Evolutionary conservation across 2,329 filamentous ascomycete species (phyloP).

Genomic region (Elsinoe ampelina): DNA sequence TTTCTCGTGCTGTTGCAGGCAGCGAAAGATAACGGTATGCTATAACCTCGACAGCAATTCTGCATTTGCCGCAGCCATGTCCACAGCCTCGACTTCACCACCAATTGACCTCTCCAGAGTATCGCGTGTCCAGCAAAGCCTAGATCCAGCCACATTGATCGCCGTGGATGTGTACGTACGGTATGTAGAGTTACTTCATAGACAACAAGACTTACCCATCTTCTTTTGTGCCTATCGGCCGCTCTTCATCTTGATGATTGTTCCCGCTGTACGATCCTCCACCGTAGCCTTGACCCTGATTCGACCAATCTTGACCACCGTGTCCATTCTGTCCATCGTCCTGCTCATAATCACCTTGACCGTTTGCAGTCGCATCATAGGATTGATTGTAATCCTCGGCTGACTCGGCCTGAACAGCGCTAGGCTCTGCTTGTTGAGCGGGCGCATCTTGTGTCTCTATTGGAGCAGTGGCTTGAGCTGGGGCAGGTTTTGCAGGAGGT

Average conservation of each 20-base stretch:
- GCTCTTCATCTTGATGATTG: conserved; percentile 32
- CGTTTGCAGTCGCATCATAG: background rate
- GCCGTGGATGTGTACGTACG: background rate
- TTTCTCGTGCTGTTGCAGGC: background rate
- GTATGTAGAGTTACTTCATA: conserved; percentile 19
- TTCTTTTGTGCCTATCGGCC: conserved; percentile 68
- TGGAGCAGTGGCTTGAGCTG: conserved; percentile 5
- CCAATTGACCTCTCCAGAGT: background rate
- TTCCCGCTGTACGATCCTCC: conserved; percentile 23
- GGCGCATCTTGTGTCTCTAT: conserved; percentile 7
- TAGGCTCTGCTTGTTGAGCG: background rate
- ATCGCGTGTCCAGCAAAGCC: background rate
- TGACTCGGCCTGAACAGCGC: background rate
- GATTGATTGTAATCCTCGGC: background rate
- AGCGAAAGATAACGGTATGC: background rate
- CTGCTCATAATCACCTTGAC: background rate
- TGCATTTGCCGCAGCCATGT: too few species aligned
- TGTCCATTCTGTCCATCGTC: conserved; percentile 8
- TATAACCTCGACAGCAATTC: too few species aligned
- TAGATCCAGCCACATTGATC: background rate
- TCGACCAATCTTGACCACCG: background rate
- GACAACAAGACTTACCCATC: conserved; percentile 63
- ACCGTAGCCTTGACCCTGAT: conserved; percentile 1
- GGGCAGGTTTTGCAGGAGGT: conserved; percentile 23
- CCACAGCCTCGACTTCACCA: background rate